Evolutionary conservation across 106 monocot species (phyloP).

Genomic region (Hemerocallis citrina): DNA sequence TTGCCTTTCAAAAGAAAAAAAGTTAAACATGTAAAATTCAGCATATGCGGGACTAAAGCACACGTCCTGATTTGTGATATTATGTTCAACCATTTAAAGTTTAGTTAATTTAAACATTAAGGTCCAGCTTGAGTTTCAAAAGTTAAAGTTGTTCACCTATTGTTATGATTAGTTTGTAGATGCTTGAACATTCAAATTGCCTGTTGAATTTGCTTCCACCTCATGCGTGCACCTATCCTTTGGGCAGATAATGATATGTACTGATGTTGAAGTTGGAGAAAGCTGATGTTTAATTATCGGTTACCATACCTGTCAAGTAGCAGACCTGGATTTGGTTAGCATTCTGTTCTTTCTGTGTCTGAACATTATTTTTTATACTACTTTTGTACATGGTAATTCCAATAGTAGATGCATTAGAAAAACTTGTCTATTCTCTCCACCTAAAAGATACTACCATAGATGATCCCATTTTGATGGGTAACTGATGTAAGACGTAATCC

Average conservation of each 20-base stretch:
- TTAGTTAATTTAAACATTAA: too few relatives aligned
- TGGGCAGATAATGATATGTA: conserved; percentile 73
- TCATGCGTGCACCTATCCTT: neutral
- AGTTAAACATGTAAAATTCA: too few relatives aligned
- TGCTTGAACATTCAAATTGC: neutral
- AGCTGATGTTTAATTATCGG: conserved; percentile 94
- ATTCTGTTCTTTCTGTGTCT: conserved; percentile 3
- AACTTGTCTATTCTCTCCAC: too few relatives aligned
- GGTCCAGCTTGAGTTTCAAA: neutral
- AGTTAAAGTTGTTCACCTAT: neutral
- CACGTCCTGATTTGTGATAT: too few relatives aligned
- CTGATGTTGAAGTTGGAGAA: conserved; percentile 91
- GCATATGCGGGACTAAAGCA: too few relatives aligned
- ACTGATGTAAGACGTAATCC: too few relatives aligned
- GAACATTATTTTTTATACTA: neutral
- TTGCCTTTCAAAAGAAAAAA: too few relatives aligned
- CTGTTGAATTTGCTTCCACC: neutral
- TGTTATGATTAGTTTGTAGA: neutral
- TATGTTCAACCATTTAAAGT: too few relatives aligned
- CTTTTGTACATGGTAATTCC: neutral
- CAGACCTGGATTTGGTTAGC: conserved; percentile 93
- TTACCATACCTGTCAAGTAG: conserved; percentile 86
- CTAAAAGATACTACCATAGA: too few relatives aligned
- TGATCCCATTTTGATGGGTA: too few relatives aligned
- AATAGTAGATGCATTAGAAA: too few relatives aligned